phyloP scores from a whole-genome alignment of 2,329 filamentous ascomycete genomes.

The Aspergillus pseudoviridinutans region DNA sequence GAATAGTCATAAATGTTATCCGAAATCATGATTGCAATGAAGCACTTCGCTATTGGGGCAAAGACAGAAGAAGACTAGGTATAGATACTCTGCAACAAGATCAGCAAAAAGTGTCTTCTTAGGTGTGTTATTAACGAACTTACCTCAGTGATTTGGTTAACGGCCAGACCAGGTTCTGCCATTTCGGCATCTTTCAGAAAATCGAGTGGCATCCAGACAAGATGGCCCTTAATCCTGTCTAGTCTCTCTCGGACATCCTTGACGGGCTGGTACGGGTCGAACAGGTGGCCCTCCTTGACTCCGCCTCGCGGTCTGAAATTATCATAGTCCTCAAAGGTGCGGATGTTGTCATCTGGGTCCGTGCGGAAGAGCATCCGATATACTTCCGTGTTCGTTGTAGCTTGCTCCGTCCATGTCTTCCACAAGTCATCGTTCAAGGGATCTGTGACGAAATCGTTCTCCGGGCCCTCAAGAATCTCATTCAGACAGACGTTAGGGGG shows the following conservation, averaged over 20 bases:
- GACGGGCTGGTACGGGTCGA: constrained; percentile 70
- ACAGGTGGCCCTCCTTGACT: constrained; percentile 80
- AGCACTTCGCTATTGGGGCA: not conserved
- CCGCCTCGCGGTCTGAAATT: constrained; percentile 62
- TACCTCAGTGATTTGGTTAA: constrained; percentile 83
- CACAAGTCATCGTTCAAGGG: constrained; percentile 67
- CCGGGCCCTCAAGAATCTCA: constrained; percentile 65
- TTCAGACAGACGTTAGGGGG: constrained; percentile 70
- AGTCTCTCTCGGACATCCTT: constrained; percentile 71
- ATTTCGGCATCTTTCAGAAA: constrained; percentile 81
- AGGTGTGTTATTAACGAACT: constrained; percentile 42
- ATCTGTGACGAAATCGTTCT: constrained; percentile 68
- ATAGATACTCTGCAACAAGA: constrained; percentile 28
- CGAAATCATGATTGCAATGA: not conserved
- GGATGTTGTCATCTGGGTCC: constrained; percentile 86
- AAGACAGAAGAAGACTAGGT: constrained; percentile 16
- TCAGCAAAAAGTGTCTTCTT: not conserved
- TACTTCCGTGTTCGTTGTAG: constrained; percentile 72
- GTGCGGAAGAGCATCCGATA: constrained; percentile 79
- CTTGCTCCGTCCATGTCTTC: constrained; percentile 68
- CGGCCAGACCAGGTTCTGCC: constrained; percentile 81
- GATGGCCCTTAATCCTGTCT: constrained; percentile 75
- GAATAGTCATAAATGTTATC: not conserved
- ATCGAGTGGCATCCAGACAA: constrained; percentile 93
- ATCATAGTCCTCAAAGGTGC: constrained; percentile 87